A percentile compares a stretch with the other conserved stretches of the same genome.
These are phyloP conservation scores for Smallanthus sonchifolius DNA, from an alignment of 129 eudicot species.

Conservation along the genomic window DNA sequence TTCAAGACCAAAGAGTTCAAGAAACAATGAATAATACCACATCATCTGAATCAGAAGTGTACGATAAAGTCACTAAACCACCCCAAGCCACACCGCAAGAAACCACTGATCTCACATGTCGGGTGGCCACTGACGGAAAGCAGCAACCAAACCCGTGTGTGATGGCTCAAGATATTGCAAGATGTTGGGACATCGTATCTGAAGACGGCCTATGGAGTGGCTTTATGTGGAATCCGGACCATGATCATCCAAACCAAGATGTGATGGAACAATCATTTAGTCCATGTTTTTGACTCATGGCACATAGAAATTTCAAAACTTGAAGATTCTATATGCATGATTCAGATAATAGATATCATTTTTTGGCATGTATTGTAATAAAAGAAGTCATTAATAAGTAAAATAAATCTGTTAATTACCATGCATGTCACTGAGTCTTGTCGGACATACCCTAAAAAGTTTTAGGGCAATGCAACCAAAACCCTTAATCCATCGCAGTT, in stretches of 20 bases:
- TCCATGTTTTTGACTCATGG: slow-evolving; percentile 19
- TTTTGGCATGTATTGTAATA: slow-evolving; percentile 11
- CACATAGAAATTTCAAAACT: background rate
- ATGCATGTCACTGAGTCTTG: background rate
- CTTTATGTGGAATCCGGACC: slow-evolving; percentile 43
- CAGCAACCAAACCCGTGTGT: slow-evolving; percentile 28
- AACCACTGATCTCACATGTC: slow-evolving; percentile 4
- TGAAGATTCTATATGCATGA: slow-evolving; percentile 14
- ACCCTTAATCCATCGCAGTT: too few species aligned
- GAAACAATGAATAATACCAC: slow-evolving; percentile 5
- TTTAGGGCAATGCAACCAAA: too few species aligned
- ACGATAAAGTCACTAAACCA: background rate
- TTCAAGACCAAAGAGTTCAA: slow-evolving; percentile 6
- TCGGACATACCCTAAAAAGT: too few species aligned
- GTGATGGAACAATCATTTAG: slow-evolving; percentile 23
- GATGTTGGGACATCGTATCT: slow-evolving; percentile 25
- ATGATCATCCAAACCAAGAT: slow-evolving; percentile 21
- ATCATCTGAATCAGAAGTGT: slow-evolving; percentile 22
- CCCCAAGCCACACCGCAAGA: slow-evolving; percentile 15
- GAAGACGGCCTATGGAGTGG: slow-evolving; percentile 48
- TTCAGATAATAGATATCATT: slow-evolving; percentile 4
- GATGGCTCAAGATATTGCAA: slow-evolving; percentile 35
- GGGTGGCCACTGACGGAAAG: background rate
- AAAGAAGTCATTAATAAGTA: background rate
- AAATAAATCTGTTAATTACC: background rate